Base-by-base conservation (phyloP, 306 rosid genomes). In the Carpinus viminea region DNA sequence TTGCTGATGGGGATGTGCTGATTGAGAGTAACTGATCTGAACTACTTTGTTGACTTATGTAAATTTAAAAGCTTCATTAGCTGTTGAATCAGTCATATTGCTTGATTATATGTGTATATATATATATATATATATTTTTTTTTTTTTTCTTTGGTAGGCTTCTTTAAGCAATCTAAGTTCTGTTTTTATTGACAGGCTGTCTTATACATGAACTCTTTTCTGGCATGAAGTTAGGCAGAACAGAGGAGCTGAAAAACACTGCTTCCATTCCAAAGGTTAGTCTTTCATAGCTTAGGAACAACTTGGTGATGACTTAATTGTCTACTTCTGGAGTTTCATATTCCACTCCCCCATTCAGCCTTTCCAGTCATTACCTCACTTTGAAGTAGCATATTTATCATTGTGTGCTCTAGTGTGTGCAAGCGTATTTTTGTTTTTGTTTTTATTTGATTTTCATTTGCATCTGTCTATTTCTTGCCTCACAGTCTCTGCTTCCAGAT, bases 401-500 rank as follows among this genome's bases (percentile, higher is more conserved):
- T 12, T 72, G 46, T 70, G 18, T 24, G 73, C 71, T 83, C 79
- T 74, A 74, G 53, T 28, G 21, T n/a, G n/a, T 71, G 41, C 3
- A 51, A 6, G 24, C 70, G 38, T 1, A 45, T 76, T 59, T 48
- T 59, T 82, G 46, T 89, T 85, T 24, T 24, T n/a, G n/a, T n/a
- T n/a, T 70, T 72, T 81, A 68, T 72, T 88, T 81, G 64, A 79
- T 80, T 88, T 83, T 87, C 87, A 88, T 87, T 86, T 83, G 75
- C 73, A 77, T 74, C 62, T 89, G 68, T 80, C 74, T 78, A 70
- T 80, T 90, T 80, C 85, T 74, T 85, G 87, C 79, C 84, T 83
- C 86, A 62, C 91, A 96, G 99, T 85, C 98, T 89, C 89, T 96
- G 83, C 98, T 93, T 93, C 98, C 94, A 89, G 98, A 96, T 90